These are phyloP conservation scores for Yarrowia hollandica DNA, from an alignment of 805 yeast species.

Conservation along the genomic window DNA sequence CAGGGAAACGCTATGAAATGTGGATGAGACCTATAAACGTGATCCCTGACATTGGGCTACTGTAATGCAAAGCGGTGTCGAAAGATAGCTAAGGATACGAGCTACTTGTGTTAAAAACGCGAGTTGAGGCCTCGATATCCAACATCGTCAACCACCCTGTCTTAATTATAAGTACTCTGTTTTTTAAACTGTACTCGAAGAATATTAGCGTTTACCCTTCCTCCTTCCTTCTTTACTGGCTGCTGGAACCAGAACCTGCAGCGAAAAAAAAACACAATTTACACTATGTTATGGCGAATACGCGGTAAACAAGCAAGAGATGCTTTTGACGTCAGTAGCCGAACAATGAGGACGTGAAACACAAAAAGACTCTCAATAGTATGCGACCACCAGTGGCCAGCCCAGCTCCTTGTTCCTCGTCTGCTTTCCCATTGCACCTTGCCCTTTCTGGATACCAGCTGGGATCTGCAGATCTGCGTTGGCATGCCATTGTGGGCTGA, in stretches of 20 bases:
- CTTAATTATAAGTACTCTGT: too few species aligned
- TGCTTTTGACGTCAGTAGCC: too few species aligned
- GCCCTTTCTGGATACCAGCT: constrained; percentile 10
- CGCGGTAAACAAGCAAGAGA: not conserved
- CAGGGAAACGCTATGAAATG: too few species aligned
- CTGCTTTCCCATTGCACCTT: constrained; percentile 4
- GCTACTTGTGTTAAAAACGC: too few species aligned
- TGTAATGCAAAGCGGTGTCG: too few species aligned
- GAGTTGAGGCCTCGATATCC: too few species aligned
- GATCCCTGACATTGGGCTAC: too few species aligned
- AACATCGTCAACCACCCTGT: too few species aligned
- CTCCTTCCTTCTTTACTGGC: constrained; percentile 2
- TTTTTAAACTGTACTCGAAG: not conserved
- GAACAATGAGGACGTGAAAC: not conserved
- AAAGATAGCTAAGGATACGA: too few species aligned
- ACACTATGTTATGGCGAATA: constrained; percentile 5
- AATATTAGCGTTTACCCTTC: constrained; percentile 4
- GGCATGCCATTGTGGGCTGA: constrained; percentile 25
- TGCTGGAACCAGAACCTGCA: constrained; percentile 19
- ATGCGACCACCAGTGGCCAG: not conserved
- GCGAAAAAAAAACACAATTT: not conserved
- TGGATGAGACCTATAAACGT: too few species aligned
- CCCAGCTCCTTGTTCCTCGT: constrained; percentile 20
- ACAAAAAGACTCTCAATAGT: not conserved
- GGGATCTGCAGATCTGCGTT: constrained; percentile 15